These are phyloP conservation scores for Polytrichum commune DNA, from an alignment of 225 moss, liverwort and hornwort species.

Conservation along the genomic window DNA sequence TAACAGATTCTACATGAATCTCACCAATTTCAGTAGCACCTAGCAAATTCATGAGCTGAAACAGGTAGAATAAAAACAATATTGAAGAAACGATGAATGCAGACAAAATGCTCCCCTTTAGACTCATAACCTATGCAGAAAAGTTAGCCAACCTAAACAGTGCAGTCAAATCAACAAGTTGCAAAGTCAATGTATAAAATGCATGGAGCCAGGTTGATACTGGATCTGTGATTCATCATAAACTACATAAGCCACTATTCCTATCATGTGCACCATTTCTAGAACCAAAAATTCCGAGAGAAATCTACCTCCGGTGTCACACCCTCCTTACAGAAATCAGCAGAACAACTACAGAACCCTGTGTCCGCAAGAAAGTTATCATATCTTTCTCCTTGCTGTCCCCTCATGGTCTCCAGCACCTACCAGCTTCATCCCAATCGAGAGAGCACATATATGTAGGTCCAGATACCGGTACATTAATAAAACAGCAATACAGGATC, in stretches of 20 bases:
- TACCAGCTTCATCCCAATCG: not conserved
- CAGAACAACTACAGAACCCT: constrained; percentile 1
- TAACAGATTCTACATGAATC: too few species aligned
- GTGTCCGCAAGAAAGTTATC: not conserved
- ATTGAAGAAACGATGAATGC: too few species aligned
- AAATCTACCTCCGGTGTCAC: not conserved
- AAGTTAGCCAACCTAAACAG: too few species aligned
- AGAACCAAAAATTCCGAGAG: too few species aligned
- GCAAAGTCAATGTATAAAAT: not conserved
- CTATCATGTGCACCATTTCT: too few species aligned
- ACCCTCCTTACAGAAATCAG: not conserved
- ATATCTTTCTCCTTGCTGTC: not conserved
- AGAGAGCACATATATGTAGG: not conserved
- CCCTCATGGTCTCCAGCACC: not conserved
- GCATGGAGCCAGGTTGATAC: not conserved
- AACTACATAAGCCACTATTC: not conserved
- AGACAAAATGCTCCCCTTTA: too few species aligned
- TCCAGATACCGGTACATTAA: too few species aligned
- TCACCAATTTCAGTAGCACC: too few species aligned
- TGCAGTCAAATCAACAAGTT: not conserved
- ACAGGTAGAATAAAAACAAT: too few species aligned
- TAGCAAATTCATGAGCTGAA: too few species aligned
- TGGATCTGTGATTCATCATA: not conserved
- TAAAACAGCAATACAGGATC: not conserved
- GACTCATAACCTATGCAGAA: too few species aligned